A percentile compares a stretch with the other conserved stretches of the same genome.
Conservation (phyloP, 345 rosid species). For the Noccaea caerulescens region DNA sequence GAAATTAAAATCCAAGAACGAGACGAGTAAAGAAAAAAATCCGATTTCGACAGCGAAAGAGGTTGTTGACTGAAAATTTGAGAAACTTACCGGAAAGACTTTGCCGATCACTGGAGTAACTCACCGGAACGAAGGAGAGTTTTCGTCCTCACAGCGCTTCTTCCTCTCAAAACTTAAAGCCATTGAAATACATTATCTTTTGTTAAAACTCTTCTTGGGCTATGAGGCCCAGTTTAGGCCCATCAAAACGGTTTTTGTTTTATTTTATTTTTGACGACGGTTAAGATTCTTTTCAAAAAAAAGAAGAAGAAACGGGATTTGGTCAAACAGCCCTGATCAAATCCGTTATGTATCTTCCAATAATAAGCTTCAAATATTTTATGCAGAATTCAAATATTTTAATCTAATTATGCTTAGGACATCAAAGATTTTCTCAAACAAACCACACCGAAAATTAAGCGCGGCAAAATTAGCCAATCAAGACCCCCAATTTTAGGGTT, state of each 20-base stretch:
- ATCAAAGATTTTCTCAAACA: slow-evolving; percentile 33
- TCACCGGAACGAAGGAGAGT: slow-evolving; percentile 36
- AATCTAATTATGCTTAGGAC: slow-evolving; percentile 21
- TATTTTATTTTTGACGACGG: no score
- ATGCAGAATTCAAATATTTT: background rate
- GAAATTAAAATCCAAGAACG: background rate
- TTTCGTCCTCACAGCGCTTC: slow-evolving; percentile 42
- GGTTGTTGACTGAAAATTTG: background rate
- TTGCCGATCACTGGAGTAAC: slow-evolving; percentile 29
- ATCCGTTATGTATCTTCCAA: slow-evolving; percentile 12
- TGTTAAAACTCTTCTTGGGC: background rate
- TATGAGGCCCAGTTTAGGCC: background rate
- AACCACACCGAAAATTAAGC: slow-evolving; percentile 37
- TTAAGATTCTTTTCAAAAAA: background rate
- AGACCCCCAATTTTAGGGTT: slow-evolving; percentile 27
- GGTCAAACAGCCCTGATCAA: background rate
- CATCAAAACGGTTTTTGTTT: background rate
- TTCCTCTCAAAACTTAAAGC: background rate
- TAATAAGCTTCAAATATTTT: no score
- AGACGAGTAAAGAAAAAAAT: background rate
- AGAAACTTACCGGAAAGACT: slow-evolving; percentile 21
- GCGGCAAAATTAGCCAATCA: slow-evolving; percentile 35
- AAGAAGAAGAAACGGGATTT: no score
- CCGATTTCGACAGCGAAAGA: background rate
- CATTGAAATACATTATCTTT: slow-evolving; percentile 2